Base-by-base conservation (phyloP, 208 protist genomes). In the Blechomonas ayalai region DNA sequence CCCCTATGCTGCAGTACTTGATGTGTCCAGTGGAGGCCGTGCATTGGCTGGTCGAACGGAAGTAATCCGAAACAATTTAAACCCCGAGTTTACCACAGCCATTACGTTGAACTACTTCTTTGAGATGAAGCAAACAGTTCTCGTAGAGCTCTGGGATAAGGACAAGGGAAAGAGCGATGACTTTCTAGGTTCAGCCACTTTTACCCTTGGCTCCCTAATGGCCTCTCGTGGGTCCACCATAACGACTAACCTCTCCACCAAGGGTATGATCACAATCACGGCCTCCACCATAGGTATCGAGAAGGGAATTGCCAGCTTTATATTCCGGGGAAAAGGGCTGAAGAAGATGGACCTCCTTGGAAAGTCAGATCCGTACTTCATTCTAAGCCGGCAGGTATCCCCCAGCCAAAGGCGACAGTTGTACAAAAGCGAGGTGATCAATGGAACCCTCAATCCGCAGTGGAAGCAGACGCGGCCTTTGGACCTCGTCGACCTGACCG, bases 281-380 rank as follows among this genome's bases (percentile, higher is more conserved):
- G 53, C 42, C 0, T 47, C 45, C 1, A 18, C 28, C 9, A 5
- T 53, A 3, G 56, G 51, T 24, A 32, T 36, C 4, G 18, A 26
- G 37, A 24, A 41, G 22, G 58, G 53, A 50, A 59, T 49, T 15
- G 44, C 58, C 13, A 12, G 39, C 0, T 22, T 63, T 9, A 38
- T 1, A 7, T 47, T 76, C 26, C 18, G 45, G 19, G 68, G 57
- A 8, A 39, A 52, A 0, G 32, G 60, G 18, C 52, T 71, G 9
- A 67, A 66, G 51, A 67, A 67, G 36, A 76, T 70, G 62, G 35
- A 67, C 28, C 15, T 67, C n/a, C 56, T 76, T 32, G 31, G 52
- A 27, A 71, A 67, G 51, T 51, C 66, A 2, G 59, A 68, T 37
- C 50, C 54, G 12, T 67, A 55, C 38, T 50, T 75, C 23, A 20